Percentiles rank a stretch among this genome's conserved stretches.
Evolutionary conservation across 2,329 filamentous ascomycete genomes (phyloP).

Genomic region (Sporothrix schenckii): DNA sequence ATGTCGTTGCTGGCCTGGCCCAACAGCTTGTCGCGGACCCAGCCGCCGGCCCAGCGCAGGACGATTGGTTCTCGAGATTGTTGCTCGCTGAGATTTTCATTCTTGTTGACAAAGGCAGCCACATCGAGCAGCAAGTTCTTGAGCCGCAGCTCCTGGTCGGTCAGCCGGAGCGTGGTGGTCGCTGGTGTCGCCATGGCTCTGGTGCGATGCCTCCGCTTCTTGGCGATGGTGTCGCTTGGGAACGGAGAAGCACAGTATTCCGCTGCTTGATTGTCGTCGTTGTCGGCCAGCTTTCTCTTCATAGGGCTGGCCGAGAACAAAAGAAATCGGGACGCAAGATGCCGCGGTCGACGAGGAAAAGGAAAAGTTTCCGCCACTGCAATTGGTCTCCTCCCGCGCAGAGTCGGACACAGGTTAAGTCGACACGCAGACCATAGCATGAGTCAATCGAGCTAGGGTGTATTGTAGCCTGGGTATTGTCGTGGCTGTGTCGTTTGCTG

Average conservation of each 20-base stretch:
- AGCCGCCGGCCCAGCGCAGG: constrained; percentile 80
- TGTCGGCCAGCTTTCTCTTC: constrained; percentile 35
- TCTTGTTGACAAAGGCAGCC: constrained; percentile 66
- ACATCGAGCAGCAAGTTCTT: constrained; percentile 79
- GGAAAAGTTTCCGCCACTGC: too few relatives aligned
- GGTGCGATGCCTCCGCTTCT: constrained; percentile 25
- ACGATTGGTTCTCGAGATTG: constrained; percentile 55
- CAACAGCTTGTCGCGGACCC: constrained; percentile 84
- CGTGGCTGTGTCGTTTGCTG: constrained; percentile 1
- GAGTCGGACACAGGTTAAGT: not conserved
- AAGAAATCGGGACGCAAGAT: not conserved
- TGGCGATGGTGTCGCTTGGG: not conserved
- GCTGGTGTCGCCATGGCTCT: constrained; percentile 17
- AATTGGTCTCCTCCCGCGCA: not conserved
- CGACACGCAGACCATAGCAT: constrained; percentile 27
- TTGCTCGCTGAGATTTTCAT: not conserved
- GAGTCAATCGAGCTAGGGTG: constrained; percentile 18
- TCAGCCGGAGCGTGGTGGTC: constrained; percentile 55
- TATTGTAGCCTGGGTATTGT: not conserved
- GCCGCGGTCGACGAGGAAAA: not conserved
- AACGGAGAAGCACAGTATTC: not conserved
- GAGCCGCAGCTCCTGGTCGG: constrained; percentile 69
- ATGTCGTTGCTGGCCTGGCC: constrained; percentile 75
- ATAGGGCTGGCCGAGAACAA: constrained; percentile 29
- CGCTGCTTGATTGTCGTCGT: not conserved